phyloP scores from a whole-genome alignment of 2,329 filamentous ascomycete genomes.

The Aspergillus tubingensis region DNA sequence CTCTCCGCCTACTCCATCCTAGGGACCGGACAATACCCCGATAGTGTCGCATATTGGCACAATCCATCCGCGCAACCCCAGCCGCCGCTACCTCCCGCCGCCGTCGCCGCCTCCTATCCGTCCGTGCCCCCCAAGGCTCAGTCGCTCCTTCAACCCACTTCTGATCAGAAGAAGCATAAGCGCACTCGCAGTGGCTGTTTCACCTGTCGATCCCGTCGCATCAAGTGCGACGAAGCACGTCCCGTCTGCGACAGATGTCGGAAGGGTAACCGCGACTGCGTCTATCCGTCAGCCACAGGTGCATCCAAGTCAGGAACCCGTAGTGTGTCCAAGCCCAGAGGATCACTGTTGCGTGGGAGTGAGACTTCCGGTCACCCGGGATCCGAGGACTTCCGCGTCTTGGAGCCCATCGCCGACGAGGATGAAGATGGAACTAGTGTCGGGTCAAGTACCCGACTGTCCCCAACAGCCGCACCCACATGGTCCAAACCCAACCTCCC shows the following conservation, averaged over 20 bases:
- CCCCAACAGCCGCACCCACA: conserved; percentile 24
- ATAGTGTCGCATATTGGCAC: conserved; percentile 49
- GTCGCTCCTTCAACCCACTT: conserved; percentile 32
- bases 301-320: conserved; percentile 46
- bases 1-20: conserved; percentile 39
- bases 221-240: conserved; percentile 90
- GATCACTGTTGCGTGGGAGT: conserved; percentile 46
- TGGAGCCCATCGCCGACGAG: conserved; percentile 48
- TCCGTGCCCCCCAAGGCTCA: conserved; percentile 32
- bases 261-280: conserved; percentile 87
- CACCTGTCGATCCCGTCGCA: conserved; percentile 84
- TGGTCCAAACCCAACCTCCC: conserved; percentile 24
- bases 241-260: conserved; percentile 88
- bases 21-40: conserved; percentile 41
- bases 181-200: conserved; percentile 92
- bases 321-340: conserved; percentile 46
- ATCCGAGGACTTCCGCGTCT: conserved; percentile 41
- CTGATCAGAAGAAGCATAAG: conserved; percentile 84
- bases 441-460: conserved; percentile 25
- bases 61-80: conserved; percentile 31
- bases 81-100: conserved; percentile 18
- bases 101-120: conserved; percentile 18
- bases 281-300: conserved; percentile 70
- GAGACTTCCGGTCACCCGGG: conserved; percentile 56
- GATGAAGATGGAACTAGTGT: conserved; percentile 32